These are phyloP conservation scores for Trichoderma pleuroti DNA, from an alignment of 2,329 filamentous ascomycete genomes.

Conservation along the genomic window DNA sequence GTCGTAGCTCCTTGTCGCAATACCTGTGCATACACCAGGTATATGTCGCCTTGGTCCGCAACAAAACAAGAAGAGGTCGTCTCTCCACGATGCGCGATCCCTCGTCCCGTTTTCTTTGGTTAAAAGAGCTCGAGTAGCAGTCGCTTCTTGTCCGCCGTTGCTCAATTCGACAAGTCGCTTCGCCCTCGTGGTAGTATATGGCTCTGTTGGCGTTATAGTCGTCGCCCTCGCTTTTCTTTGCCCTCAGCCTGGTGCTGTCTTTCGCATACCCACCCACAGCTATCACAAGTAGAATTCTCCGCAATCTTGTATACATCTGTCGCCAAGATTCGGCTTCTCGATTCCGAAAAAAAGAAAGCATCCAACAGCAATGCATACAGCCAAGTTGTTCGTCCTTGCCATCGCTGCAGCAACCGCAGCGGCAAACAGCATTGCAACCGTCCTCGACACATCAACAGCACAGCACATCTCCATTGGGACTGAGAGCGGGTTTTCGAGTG, in stretches of 20 bases:
- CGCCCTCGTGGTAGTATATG: neutral
- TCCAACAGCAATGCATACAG: conserved; percentile 22
- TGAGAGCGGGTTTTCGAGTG: neutral
- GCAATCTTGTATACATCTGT: neutral
- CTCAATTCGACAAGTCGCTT: conserved; percentile 2
- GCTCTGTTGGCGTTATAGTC: conserved; percentile 12
- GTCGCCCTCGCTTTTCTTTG: neutral
- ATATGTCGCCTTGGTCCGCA: conserved; percentile 13
- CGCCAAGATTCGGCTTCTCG: conserved; percentile 6
- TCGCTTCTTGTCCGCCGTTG: neutral
- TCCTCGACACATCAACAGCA: neutral
- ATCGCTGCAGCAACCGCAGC: conserved; percentile 19
- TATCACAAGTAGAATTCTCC: conserved; percentile 3
- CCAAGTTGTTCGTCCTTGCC: conserved; percentile 20
- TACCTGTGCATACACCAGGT: neutral
- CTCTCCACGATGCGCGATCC: conserved; percentile 15
- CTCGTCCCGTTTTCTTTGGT: conserved; percentile 1
- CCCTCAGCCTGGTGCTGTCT: conserved; percentile 14
- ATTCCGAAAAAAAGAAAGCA: neutral
- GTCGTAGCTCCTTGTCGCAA: conserved; percentile 19
- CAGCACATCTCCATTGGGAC: neutral
- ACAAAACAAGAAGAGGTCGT: conserved; percentile 3
- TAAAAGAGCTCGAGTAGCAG: conserved; percentile 7
- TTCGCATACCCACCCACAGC: conserved; percentile 1
- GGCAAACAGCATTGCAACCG: conserved; percentile 7